Evolutionary conservation across 208 protist genomes (phyloP), one percentile per base, ranked within the genome.

Genomic region (Acanthamoeba culbertsoni): DNA sequence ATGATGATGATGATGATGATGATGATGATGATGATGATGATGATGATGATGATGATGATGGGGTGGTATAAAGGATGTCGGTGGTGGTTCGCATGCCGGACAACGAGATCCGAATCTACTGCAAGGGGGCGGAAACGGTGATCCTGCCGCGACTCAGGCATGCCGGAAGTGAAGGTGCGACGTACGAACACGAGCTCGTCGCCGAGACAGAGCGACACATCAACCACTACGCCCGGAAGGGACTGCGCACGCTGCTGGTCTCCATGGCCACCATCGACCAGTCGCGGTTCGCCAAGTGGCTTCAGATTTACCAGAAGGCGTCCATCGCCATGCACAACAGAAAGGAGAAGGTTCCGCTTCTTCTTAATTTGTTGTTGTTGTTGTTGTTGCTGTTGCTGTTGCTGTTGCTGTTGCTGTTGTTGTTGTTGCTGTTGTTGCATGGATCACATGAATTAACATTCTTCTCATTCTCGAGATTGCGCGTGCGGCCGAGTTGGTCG

Each of bases 41-140:
- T n/a, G n/a, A n/a, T n/a, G n/a, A 42, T 75, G 8, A 20, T 75
- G 65, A 75, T 18, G 65, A 7, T 31, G 20, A 33, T 28, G 37
- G 18, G 28, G 82, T 84, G 18, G 77, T 96, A 20, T 95, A 96
- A 43, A 43, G 96, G 23, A 97, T 97, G 95, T 96, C 94, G 23
- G 94, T 97, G 26, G 88, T 97, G 16, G 75, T 96, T 12, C 40
- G 75, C 48, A 94, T 57, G 1, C 94, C 94, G 14, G 4, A 35
- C 1, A 93, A 94, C 45, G 57, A 93, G 55, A 86, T 94, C 48
- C 82, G 79, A 1, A 20, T 96, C 20, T 95, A 94, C 51, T 95
- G 53, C 31, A 97, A 97, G 55, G 96, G 96, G 18, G 90, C 63
- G 14, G 90, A 93, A 16, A 86, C 35, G 35, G 35, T 93, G 48